Evolutionary conservation across 225 moss, liverwort and hornwort genomes (phyloP).

Genomic region (Bryoerythrophyllum caledonicum): DNA sequence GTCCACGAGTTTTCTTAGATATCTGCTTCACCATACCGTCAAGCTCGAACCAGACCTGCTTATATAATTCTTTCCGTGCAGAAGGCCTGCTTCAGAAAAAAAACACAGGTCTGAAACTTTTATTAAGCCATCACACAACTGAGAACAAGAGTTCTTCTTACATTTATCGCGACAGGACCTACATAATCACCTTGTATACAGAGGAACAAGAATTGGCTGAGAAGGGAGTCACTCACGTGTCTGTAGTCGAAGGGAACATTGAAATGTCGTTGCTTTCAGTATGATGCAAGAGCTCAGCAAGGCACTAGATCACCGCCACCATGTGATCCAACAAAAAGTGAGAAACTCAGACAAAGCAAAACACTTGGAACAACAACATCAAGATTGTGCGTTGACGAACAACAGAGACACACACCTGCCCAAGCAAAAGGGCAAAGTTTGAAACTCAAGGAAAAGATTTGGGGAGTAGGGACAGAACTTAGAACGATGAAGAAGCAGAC

Average conservation of each 20-base stretch:
- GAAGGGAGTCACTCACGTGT: constrained; percentile 47
- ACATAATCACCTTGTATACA: constrained; percentile 16
- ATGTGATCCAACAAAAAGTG: constrained; percentile 23
- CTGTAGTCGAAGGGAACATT: constrained; percentile 57
- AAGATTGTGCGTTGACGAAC: constrained; percentile 3
- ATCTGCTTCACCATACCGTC: constrained; percentile 73
- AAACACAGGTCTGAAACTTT: constrained; percentile 2
- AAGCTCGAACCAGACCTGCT: constrained; percentile 81
- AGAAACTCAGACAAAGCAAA: constrained; percentile 16
- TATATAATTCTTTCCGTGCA: constrained; percentile 71
- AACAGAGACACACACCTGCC: constrained; percentile 13
- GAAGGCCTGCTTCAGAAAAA: constrained; percentile 58
- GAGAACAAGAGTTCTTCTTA: constrained; percentile 13
- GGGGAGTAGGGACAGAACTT: too few relatives aligned
- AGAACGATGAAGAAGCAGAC: too few relatives aligned
- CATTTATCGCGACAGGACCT: constrained; percentile 9
- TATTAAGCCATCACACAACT: constrained; percentile 22
- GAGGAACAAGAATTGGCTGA: constrained; percentile 3
- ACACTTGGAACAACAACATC: constrained; percentile 4
- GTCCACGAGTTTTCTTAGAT: constrained; percentile 59
- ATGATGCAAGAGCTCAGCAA: constrained; percentile 60
- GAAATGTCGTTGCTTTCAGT: constrained; percentile 72
- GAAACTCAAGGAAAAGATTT: neutral
- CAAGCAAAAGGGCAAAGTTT: neutral
- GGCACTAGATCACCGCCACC: constrained; percentile 56